phyloP scores from a whole-genome alignment of 2,329 filamentous ascomycete genomes.

The Claviceps capensis region DNA sequence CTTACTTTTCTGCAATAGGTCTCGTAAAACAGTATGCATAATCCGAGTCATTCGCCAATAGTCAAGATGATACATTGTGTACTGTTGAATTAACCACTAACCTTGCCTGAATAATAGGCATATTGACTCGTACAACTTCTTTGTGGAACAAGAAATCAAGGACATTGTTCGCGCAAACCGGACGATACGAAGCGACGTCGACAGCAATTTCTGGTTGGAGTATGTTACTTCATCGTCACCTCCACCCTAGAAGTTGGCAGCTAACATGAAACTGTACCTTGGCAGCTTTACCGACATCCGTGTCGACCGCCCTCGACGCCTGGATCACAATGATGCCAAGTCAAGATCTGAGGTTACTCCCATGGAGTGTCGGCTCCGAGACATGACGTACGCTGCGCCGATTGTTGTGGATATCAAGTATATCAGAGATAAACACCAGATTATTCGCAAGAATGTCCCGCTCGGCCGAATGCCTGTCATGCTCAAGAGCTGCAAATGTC shows the following conservation, averaged over 20 bases:
- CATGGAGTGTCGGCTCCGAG: slow-evolving; percentile 89
- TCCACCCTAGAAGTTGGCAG: not conserved
- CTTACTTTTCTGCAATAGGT: slow-evolving; percentile 23
- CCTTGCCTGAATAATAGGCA: slow-evolving; percentile 34
- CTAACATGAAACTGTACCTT: slow-evolving; percentile 7
- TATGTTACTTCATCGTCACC: slow-evolving; percentile 16
- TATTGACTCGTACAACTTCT: slow-evolving; percentile 98
- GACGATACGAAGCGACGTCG: slow-evolving; percentile 79
- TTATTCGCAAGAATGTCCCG: slow-evolving; percentile 61
- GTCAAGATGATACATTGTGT: not conserved
- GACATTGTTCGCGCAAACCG: slow-evolving; percentile 90
- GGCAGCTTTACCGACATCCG: slow-evolving; percentile 69
- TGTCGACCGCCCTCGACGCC: slow-evolving; percentile 66
- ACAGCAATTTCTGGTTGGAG: slow-evolving; percentile 85
- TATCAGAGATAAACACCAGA: slow-evolving; percentile 62
- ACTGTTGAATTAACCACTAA: slow-evolving; percentile 1
- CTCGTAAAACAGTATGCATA: slow-evolving; percentile 67
- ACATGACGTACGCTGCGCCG: slow-evolving; percentile 95
- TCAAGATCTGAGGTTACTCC: slow-evolving; percentile 68
- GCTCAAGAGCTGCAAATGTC: slow-evolving; percentile 90
- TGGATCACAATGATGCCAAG: slow-evolving; percentile 59
- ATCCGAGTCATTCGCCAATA: not conserved
- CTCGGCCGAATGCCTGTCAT: slow-evolving; percentile 93
- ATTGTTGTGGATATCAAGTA: slow-evolving; percentile 90
- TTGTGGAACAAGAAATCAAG: slow-evolving; percentile 91